These are phyloP conservation scores for Neoscytalidium dimidiatum DNA, from an alignment of 2,329 filamentous ascomycete genomes.

Conservation along the genomic window DNA sequence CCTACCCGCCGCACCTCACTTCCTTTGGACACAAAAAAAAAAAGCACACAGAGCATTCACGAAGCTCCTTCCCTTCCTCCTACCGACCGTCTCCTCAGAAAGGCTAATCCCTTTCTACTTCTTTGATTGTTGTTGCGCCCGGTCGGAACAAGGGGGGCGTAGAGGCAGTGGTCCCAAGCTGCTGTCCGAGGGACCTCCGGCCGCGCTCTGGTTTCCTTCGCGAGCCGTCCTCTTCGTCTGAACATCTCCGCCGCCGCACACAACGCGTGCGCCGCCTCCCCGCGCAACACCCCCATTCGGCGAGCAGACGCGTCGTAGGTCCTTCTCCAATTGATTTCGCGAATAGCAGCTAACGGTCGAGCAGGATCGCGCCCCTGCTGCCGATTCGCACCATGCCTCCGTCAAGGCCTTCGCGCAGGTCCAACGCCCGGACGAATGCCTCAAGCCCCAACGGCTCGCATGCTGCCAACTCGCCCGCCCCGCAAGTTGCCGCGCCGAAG, in stretches of 20 bases:
- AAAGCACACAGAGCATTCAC: not conserved
- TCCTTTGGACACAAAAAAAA: not conserved
- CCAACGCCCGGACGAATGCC: slow-evolving; percentile 24
- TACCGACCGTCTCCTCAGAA: not conserved
- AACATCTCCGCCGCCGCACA: slow-evolving; percentile 12
- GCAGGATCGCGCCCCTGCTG: slow-evolving; percentile 21
- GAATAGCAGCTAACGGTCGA: slow-evolving; percentile 8
- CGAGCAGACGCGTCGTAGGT: slow-evolving; percentile 19
- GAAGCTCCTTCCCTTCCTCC: not conserved
- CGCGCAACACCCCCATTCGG: slow-evolving; percentile 19
- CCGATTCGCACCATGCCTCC: slow-evolving; percentile 29
- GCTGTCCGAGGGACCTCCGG: slow-evolving; percentile 12
- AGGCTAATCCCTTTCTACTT: not conserved
- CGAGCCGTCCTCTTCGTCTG: slow-evolving; percentile 13
- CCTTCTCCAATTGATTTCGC: not conserved
- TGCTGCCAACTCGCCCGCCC: slow-evolving; percentile 31
- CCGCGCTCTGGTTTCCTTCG: slow-evolving; percentile 19
- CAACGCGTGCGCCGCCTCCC: slow-evolving; percentile 14
- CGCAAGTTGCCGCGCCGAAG: slow-evolving; percentile 26
- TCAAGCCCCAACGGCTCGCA: slow-evolving; percentile 11
- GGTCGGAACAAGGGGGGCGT: slow-evolving; percentile 13
- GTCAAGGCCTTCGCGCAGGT: slow-evolving; percentile 39
- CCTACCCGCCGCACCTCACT: not conserved
- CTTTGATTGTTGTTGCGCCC: not conserved
- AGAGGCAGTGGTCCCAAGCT: slow-evolving; percentile 9